Base-by-base conservation (phyloP, 129 eudicot genomes). In the Heracleum sosnowskyi region DNA sequence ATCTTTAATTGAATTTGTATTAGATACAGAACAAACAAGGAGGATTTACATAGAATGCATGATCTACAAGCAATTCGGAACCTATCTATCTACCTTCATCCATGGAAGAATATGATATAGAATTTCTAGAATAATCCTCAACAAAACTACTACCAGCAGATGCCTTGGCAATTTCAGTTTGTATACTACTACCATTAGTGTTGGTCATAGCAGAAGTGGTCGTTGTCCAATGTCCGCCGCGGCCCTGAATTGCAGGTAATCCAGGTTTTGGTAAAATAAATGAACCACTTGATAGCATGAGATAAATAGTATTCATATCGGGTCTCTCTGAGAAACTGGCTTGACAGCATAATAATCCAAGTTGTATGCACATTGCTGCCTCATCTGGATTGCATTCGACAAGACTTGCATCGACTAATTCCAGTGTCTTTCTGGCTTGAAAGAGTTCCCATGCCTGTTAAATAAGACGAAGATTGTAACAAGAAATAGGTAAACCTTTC, bases 291-390 rank as follows among this genome's bases (percentile, higher is more conserved):
- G 91, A 91, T 51, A 93, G 41, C 90, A 84, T 87, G 39, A 93
- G 89, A 62, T 91, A 84, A 15, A 91, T 78, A 20, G 85, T 44
- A 62, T 92, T 93, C 97, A 93, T 91, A 85, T 90, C 92, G 4
- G 97, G 98, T 77, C 98, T 85, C 26, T 93, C 92, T 1, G 87
- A 80, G 47, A 91, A 87, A 12, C 69, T 78, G 60, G 98, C 87
- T 85, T 93, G 98, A 79, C 98, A 93, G 78, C 98, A 91, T 74
- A 91, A 82, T 35, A 93, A 80, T 41, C 93, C 98, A 66, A 93
- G 51, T 74, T 93, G 97, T 81, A 93, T 88, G 87, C 90, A 91
- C 88, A 91, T 86, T 41, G 86, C 84, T 7, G 87, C 93, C 81
- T 93, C 97, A n/a, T 86, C 88, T 11, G 82, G 79, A 80, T 81